Base-by-base conservation (phyloP, 1,139 yeast species). In the Suhomyces coccinellae region DNA sequence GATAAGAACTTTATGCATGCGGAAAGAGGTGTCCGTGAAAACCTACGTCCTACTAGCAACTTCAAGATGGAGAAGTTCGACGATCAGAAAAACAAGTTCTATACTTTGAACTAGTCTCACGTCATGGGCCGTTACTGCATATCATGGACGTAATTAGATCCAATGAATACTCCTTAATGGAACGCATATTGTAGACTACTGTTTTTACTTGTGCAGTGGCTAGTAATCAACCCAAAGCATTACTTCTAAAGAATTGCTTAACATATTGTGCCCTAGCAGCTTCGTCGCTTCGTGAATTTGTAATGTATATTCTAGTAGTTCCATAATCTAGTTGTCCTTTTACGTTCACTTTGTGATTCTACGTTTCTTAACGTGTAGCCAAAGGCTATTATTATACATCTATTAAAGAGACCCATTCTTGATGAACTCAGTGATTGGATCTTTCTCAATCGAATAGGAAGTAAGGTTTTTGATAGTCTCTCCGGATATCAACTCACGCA, bases 401-500 rank as follows among this genome's bases (percentile, higher is more conserved):
- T 29, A 36, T 36, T 16, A 36, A 20, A 41, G 36, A 11, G 42
- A 38, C 12, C 48, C 48, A 31, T 48, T 49, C 41, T 61, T 69
- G 38, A 73, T 68, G 48, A 67, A 71, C 20, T 62, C 62, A 46
- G 63, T 67, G 27, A 79, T 64, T 9, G 84, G 84, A 55, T 80
- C 85, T 17, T 56, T 63, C 16, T 71, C 73, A 38, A 73, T 52
- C 4, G 71, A 55, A 53, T 79, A 80, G 29, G 60, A 66, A 3
- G 61, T 54, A 52, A 78, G 58, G 28, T 59, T 61, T 12, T 59
- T 59, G 26, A 79, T 63, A 66, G 63, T 61, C 27, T 69, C 72
- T 35, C 60, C 63, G 1, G 70, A 51, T 38, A 84, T 70, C 24
- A 76, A 66, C 50, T 80, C 87, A 56, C 87, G 71, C 50, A 85